Evolutionary conservation across 768 basidiomycete species (phyloP), one percentile per base, ranked within the genome.

Genomic region (Collybia sp.): DNA sequence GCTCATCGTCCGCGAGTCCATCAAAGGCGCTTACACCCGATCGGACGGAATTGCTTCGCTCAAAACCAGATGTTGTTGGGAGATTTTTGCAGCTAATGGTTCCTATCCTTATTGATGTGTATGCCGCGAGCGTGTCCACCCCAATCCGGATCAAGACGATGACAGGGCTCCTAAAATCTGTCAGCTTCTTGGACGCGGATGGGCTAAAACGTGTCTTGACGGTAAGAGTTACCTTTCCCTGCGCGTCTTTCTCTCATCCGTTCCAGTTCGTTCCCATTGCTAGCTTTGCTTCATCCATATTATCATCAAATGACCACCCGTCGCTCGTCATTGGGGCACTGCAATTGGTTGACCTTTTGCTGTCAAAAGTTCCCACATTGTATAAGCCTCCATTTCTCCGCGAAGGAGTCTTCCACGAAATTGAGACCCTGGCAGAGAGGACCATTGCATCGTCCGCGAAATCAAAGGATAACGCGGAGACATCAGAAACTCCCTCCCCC

Each of bases 61-160:
- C 79, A 3, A 83, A 86, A 49, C 77, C 85, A 17, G 73, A 69
- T n/a, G 80, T 91, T 19, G 85, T 94, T 41, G 82, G 79, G 15
- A 79, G 83, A 12, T 98, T 93, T 65, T 89, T 94, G 79, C 80
- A 82, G 40, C 71, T 95, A 30, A 82, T 93, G 56, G 84, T 97
- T 0, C 96, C 96, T 1, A 92, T 96, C 45, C 77, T 99, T 45
- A 85, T 98, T 48, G 96, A 98, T 56, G 94, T 99, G n/a, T 98
- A 97, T 65, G 88, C 94, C n/a, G 95, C 96, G 25, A 96, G 92
- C 61, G 94, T 98, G 19, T 83, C 85, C 41, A 80, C 85, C 0
- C 82, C 89, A 2, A 83, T 98, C 10, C 78, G 96, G 48, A 80
- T 88, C 36, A 94, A 95, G 69, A 91, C 93, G 0, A 70, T 98